A percentile compares a stretch with the other conserved stretches of the same genome.
These are phyloP conservation scores for Russula olivacea DNA, from an alignment of 768 basidiomycete species.

Conservation along the genomic window DNA sequence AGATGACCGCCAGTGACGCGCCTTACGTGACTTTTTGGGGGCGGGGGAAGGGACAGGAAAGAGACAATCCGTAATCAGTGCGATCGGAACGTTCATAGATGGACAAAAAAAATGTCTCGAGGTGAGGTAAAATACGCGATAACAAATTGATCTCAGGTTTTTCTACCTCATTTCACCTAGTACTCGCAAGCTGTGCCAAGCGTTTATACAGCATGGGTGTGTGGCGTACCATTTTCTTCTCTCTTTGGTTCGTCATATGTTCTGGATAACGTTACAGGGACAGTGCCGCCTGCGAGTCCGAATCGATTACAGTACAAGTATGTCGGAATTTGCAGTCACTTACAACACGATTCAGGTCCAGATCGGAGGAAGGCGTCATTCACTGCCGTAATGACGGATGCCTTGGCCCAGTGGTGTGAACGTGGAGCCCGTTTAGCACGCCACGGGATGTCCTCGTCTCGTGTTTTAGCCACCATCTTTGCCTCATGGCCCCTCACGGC, in stretches of 20 bases:
- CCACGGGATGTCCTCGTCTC: neutral
- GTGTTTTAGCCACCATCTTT: constrained; percentile 1
- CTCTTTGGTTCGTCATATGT: neutral
- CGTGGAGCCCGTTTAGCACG: neutral
- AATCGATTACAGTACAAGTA: neutral
- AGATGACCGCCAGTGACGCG: neutral
- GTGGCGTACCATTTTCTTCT: neutral
- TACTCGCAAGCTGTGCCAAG: neutral
- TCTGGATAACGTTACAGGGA: neutral
- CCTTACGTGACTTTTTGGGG: neutral
- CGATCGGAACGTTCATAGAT: neutral
- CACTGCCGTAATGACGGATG: neutral
- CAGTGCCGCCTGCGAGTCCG: neutral
- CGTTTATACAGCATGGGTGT: neutral
- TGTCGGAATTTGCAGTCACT: neutral
- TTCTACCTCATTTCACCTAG: neutral
- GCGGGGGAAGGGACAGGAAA: neutral
- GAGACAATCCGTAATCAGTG: neutral
- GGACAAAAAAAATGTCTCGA: neutral
- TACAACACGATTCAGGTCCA: neutral
- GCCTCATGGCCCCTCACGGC: neutral
- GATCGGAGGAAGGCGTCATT: neutral
- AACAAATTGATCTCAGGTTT: neutral
- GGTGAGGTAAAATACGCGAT: constrained; percentile 9
- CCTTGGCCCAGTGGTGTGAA: neutral